Conservation (phyloP, 2,329 filamentous ascomycete species). For the Pyricularia grisea region DNA sequence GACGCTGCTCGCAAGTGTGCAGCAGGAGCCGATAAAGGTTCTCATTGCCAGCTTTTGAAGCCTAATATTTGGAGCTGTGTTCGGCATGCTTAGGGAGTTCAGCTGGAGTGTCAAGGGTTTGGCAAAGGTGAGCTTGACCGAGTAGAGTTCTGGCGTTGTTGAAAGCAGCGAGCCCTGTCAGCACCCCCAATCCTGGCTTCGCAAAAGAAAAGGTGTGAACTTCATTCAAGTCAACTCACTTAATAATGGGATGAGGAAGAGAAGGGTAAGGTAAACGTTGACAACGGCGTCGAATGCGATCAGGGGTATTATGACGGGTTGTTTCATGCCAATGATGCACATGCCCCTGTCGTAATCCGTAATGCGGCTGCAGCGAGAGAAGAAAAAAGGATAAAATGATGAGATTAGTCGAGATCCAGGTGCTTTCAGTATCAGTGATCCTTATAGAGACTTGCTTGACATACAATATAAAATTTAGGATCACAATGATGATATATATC, state of each 20-base stretch:
- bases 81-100: neutral
- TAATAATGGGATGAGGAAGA: constrained; percentile 50
- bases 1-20: constrained; percentile 43
- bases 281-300: constrained; percentile 51
- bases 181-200: neutral
- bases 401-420: neutral
- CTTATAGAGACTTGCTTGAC: constrained; percentile 11
- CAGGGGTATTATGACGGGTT: constrained; percentile 48
- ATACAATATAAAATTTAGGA: constrained; percentile 53
- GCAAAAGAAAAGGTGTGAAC: no score
- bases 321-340: constrained; percentile 55
- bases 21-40: constrained; percentile 49
- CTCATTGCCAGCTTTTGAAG: constrained; percentile 15
- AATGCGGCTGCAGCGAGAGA: constrained; percentile 35
- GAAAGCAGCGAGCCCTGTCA: neutral
- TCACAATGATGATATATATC: constrained; percentile 34
- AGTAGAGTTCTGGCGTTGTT: neutral
- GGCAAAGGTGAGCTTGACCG: neutral
- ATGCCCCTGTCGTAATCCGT: constrained; percentile 42
- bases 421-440: neutral
- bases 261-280: constrained; percentile 52
- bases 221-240: neutral
- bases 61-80: neutral
- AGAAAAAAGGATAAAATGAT: neutral
- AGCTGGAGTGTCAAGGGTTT: neutral